Base-by-base conservation (phyloP, 345 rosid genomes). In the Rubroshorea leprosula region DNA sequence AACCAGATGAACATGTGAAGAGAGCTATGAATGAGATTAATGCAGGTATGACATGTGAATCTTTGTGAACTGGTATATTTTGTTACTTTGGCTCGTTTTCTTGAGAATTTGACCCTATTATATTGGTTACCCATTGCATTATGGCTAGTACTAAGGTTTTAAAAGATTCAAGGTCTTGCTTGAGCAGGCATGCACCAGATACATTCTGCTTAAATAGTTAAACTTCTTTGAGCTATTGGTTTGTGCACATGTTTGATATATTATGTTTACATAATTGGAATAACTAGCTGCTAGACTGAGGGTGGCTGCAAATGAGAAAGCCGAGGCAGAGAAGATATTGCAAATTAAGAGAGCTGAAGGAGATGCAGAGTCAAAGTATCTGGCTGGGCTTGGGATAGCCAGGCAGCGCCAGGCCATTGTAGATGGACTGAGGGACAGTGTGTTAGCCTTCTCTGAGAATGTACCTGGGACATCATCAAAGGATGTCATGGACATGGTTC, bases 401-500 rank as follows among this genome's bases (percentile, higher is more conserved):
- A 51, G 80, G 17, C 85, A 80, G 60, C 72, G 82, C 51, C 85
- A 80, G 67, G 85, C 85, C 0, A 80, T 80, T 12, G 85, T 80
- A 2, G 85, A 80, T 20, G 85, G 85, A 21, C 73, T 80, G 0
- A 74, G 84, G 63, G 85, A 80, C 58, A 80, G 85, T 48, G 85
- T 80, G 35, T 69, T 80, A 0, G 85, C 80, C 7, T 80, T 80
- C 69, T 77, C 82, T 0, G 78, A 69, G 13, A 77, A 62, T 65
- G 94, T 86, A 6, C 94, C 90, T 0, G 94, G 90, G 43, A 81
- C 85, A 29, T 38, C 85, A 20, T 77, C 94, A 0, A 86, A 81
- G 64, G 90, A 86, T 45, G 87, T 81, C 1, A 83, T 86, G 94
- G 94, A 83, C 67, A 79, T 86, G 90, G 90, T 86, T 60, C 73